Conservation (phyloP, 2,329 filamentous ascomycete genomes). For the Colletotrichum sansevieriae region DNA sequence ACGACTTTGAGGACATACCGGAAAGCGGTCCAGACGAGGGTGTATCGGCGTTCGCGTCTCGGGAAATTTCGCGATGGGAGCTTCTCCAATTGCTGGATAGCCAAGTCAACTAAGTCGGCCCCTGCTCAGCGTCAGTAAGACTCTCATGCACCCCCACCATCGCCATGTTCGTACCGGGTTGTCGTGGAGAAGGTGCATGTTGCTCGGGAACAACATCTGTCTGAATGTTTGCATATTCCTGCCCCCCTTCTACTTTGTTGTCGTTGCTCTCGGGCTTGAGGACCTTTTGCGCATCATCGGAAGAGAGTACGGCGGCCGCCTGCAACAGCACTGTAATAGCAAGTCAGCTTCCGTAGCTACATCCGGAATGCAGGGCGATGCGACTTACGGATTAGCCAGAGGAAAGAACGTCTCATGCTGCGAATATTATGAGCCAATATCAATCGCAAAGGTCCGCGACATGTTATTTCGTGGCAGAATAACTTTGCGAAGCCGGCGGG, state of each 20-base stretch:
- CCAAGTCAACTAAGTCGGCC: constrained; percentile 66
- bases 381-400: constrained; percentile 59
- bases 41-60: constrained; percentile 58
- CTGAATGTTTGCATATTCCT: constrained; percentile 50
- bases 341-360: constrained; percentile 27
- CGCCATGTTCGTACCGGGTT: constrained; percentile 53
- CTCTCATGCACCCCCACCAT: constrained; percentile 20
- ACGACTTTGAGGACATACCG: constrained; percentile 62
- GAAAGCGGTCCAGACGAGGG: constrained; percentile 58
- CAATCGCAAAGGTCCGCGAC: constrained; percentile 36
- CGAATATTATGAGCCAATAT: constrained; percentile 51
- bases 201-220: constrained; percentile 49
- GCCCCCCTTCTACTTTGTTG: constrained; percentile 46
- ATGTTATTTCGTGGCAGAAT: constrained; percentile 35
- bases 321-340: constrained; percentile 61
- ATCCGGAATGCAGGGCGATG: constrained; percentile 2
- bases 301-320: constrained; percentile 53
- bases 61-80: constrained; percentile 60
- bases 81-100: constrained; percentile 63
- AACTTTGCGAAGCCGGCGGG: constrained; percentile 1
- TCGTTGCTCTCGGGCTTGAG: constrained; percentile 50
- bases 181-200: constrained; percentile 46
- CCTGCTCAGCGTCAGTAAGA: constrained; percentile 51
- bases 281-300: constrained; percentile 56
- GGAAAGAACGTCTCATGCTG: constrained; percentile 56